Base-by-base conservation (phyloP, 2,329 filamentous ascomycete species). In the Fusarium tupiense region DNA sequence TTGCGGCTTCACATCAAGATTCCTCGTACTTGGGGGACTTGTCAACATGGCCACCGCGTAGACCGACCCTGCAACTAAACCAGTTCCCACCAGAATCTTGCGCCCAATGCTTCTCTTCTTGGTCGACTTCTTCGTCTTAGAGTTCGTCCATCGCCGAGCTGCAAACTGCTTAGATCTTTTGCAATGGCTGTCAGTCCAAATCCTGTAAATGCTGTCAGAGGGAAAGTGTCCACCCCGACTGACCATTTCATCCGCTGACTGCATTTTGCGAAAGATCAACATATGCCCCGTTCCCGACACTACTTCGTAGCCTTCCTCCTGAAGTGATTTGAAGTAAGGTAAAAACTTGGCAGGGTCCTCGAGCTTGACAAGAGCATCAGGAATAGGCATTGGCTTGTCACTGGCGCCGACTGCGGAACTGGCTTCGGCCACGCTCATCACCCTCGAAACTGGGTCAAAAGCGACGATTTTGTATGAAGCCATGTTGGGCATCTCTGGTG, bases 261-360 rank as follows among this genome's bases (percentile, higher is more conserved):
- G 84, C 8, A 89, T 86, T 80, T 92, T 91, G 71, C 90, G 90
- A 77, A 93, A 92, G 8, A 94, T 87, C 33, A 94, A 85, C 9
- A 93, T 85, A 71, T 93, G 87, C 11, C 87, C 88, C 54, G 85
- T 85, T 4, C 91, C 91, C 5, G 91, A 90, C 4, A 91, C 87
- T 44, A 93, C 90, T 75, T 93, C 91, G 71, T 90, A 94, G 1
- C 91, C 92, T 63, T 91, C 85, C 0, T 85, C 83, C 68, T 91
- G 86, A 4, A 93, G 85, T 3, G 85, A 81, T 8, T 85, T 83
- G 65, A 94, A 90, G 73, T 93, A 86, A 8, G 91, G 87, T 19
- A 93, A 85, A 81, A 93, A 94, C 72, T 90, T 89, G 57, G 88
- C 85, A 0, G 91, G 91, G 69, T 91, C 88, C 0, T 89, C 88